Evolutionary conservation across 345 rosid genomes (phyloP).

Genomic region (Ailanthus altissimus): DNA sequence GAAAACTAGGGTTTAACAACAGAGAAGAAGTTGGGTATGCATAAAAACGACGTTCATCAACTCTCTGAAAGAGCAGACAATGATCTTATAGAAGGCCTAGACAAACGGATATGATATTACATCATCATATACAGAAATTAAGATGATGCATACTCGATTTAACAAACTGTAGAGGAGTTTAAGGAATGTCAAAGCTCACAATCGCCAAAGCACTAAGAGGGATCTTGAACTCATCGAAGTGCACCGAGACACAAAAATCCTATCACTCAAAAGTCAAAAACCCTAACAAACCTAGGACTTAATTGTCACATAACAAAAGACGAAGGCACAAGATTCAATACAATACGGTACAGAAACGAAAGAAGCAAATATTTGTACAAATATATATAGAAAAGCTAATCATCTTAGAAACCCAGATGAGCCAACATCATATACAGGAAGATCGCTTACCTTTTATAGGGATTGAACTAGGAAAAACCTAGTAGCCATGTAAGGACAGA

Average conservation of each 20-base stretch:
- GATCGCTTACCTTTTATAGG: conserved; percentile 23
- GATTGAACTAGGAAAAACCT: conserved; percentile 23
- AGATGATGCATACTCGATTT: conserved; percentile 19
- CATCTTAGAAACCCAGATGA: conserved; percentile 28
- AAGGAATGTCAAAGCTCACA: conserved; percentile 35
- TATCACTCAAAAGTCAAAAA: conserved; percentile 24
- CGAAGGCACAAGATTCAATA: conserved; percentile 17
- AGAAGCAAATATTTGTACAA: background rate
- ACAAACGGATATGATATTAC: background rate
- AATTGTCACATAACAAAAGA: conserved; percentile 10
- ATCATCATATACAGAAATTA: background rate
- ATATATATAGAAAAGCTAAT: conserved; percentile 7
- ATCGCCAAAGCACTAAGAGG: conserved; percentile 31
- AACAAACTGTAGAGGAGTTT: conserved; percentile 9
- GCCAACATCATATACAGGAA: conserved; percentile 18
- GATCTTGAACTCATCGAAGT: conserved; percentile 42
- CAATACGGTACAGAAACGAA: background rate
- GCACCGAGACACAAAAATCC: conserved; percentile 39
- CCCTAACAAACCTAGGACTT: conserved; percentile 15
- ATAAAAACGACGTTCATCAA: background rate
- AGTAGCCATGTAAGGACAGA: conserved; percentile 6
- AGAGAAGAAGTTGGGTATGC: background rate
- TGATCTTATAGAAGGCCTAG: conserved; percentile 16
- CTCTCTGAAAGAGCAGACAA: background rate
- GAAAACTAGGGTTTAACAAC: background rate